Percentiles rank a stretch among this genome's conserved stretches.
Evolutionary conservation across 2,329 filamentous ascomycete species (phyloP).

Genomic region (Cryphonectria japonica): DNA sequence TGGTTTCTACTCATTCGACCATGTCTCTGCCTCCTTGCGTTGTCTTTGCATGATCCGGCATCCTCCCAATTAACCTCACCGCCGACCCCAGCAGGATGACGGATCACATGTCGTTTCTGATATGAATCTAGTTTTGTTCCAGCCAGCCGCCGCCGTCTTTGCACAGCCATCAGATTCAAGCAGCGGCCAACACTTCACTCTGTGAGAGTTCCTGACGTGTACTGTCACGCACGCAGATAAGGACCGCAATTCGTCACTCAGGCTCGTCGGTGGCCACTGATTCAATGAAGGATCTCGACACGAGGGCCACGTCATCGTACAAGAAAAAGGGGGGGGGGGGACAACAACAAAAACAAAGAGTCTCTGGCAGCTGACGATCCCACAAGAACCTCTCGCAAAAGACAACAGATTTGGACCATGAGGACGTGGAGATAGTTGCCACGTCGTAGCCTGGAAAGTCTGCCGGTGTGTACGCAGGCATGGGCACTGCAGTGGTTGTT

Average conservation of each 20-base stretch:
- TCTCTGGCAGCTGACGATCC: neutral
- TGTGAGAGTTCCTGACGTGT: neutral
- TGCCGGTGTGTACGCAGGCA: constrained; percentile 6
- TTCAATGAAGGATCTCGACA: neutral
- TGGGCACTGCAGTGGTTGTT: constrained; percentile 8
- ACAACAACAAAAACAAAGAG: neutral
- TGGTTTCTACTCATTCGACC: neutral
- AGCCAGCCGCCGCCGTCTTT: neutral
- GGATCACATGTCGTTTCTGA: neutral
- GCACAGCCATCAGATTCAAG: neutral
- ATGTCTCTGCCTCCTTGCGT: neutral
- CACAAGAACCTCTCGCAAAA: neutral
- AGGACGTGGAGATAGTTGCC: constrained; percentile 7
- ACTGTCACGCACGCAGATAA: neutral
- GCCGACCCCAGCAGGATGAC: neutral
- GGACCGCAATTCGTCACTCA: neutral
- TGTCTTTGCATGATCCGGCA: constrained; percentile 1
- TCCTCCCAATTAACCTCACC: constrained; percentile 2
- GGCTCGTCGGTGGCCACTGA: neutral
- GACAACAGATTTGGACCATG: neutral
- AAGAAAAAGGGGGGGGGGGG: neutral
- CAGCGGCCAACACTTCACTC: neutral
- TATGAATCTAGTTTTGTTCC: neutral
- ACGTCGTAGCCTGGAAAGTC: constrained; percentile 9
- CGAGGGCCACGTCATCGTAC: constrained; percentile 2